A percentile compares a stretch with the other conserved stretches of the same genome.
phyloP scores from a whole-genome alignment of 2,329 filamentous ascomycete species.

The Blastomyces silverae region DNA sequence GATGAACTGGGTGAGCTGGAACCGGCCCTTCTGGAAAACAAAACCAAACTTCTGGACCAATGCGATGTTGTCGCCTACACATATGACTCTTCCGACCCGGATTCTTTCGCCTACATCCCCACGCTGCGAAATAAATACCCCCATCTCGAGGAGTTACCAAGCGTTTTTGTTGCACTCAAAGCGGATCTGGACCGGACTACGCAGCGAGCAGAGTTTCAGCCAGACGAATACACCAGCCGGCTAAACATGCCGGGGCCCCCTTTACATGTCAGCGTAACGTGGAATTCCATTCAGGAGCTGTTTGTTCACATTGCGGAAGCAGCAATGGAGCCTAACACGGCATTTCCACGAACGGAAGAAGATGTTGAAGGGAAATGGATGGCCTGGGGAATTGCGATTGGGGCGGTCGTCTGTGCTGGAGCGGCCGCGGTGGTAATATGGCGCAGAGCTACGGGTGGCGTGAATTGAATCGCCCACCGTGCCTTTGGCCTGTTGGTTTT shows the following conservation, averaged over 20 bases:
- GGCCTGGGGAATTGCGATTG: conserved; percentile 76
- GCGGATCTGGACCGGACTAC: conserved; percentile 94
- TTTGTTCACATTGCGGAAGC: conserved; percentile 89
- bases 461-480: conserved; percentile 21
- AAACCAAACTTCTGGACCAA: conserved; percentile 70
- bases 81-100: conserved; percentile 94
- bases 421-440: conserved; percentile 56
- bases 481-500: not conserved
- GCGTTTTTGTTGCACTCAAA: conserved; percentile 88
- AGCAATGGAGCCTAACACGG: conserved; percentile 79
- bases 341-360: conserved; percentile 84
- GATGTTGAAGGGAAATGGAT: conserved; percentile 70
- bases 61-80: conserved; percentile 93
- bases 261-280: conserved; percentile 88
- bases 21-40: conserved; percentile 87
- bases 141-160: conserved; percentile 79
- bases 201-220: conserved; percentile 84
- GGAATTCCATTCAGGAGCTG: conserved; percentile 87
- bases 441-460: conserved; percentile 44
- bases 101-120: conserved; percentile 89
- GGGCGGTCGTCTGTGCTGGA: conserved; percentile 57
- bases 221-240: conserved; percentile 79
- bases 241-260: conserved; percentile 79
- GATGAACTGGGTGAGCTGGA: conserved; percentile 95
- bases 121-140: conserved; percentile 70